Evolutionary conservation across 352 stramenopile species (phyloP).

Genomic region (Phytophthora macrochlamydospora): DNA sequence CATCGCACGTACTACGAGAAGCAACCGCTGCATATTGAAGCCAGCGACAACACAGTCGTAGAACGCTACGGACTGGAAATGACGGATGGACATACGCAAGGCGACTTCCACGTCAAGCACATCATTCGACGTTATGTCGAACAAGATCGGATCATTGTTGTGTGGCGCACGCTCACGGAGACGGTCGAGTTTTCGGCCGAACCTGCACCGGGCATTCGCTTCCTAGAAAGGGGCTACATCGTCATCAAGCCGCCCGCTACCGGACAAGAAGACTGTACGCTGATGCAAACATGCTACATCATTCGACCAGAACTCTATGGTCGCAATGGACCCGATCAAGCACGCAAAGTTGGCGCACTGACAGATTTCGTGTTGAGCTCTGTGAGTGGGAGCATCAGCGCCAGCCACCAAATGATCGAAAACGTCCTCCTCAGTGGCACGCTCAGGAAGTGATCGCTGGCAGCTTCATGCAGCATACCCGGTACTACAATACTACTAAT

Average conservation of each 20-base stretch:
- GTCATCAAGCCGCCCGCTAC: conserved; percentile 40
- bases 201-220: conserved; percentile 37
- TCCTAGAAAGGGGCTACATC: conserved; percentile 49
- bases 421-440: conserved; percentile 45
- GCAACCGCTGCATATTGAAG: conserved; percentile 41
- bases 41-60: conserved; percentile 37
- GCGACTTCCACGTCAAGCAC: conserved; percentile 39
- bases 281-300: conserved; percentile 50
- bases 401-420: conserved; percentile 61
- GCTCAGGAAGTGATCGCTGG: conserved; percentile 23
- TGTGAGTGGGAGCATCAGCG: conserved; percentile 41
- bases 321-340: conserved; percentile 31
- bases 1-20: conserved; percentile 44
- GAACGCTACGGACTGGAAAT: conserved; percentile 42
- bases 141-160: conserved; percentile 36
- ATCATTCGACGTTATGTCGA: conserved; percentile 43
- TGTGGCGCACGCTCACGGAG: conserved; percentile 45
- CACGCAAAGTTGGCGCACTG: conserved; percentile 43
- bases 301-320: conserved; percentile 41
- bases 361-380: conserved; percentile 59
- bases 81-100: conserved; percentile 37
- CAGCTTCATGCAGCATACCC: conserved; percentile 7
- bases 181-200: conserved; percentile 45
- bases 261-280: conserved; percentile 27
- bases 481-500: conserved; percentile 19